These are phyloP conservation scores for Parietaria judaica DNA, from an alignment of 306 rosid species.

Conservation along the genomic window DNA sequence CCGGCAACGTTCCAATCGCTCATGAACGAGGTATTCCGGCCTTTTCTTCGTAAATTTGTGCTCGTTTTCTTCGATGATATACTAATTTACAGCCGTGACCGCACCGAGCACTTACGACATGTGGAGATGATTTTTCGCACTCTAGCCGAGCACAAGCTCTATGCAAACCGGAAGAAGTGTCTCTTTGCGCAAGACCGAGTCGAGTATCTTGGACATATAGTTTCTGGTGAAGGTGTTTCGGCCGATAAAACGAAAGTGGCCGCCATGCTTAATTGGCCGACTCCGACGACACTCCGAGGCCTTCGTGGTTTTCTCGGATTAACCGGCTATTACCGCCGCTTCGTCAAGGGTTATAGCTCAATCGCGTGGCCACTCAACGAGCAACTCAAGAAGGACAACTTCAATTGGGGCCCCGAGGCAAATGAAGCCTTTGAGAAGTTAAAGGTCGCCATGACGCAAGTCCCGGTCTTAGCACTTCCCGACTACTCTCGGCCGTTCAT, in stretches of 20 bases:
- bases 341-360: not conserved
- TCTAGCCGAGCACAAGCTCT: not conserved
- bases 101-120: not conserved
- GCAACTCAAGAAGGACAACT: not conserved
- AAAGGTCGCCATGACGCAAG: too few species aligned
- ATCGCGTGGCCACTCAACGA: not conserved
- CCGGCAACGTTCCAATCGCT: too few species aligned
- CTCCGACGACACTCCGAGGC: not conserved
- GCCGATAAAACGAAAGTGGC: not conserved
- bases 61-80: too few species aligned
- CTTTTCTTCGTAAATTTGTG: not conserved
- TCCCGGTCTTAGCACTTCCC: too few species aligned
- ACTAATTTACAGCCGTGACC: not conserved
- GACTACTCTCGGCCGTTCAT: too few species aligned
- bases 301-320: not conserved
- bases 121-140: not conserved
- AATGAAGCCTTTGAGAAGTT: too few species aligned
- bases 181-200: too few species aligned
- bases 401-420: not conserved
- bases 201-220: not conserved
- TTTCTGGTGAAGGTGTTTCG: not conserved
- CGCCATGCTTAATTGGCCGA: not conserved
- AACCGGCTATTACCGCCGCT: not conserved
- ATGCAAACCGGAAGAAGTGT: too few species aligned
- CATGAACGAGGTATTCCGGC: not conserved